Evolutionary conservation across 75 land plant species (phyloP).

Genomic region (Chamaecyparis obtusa): DNA sequence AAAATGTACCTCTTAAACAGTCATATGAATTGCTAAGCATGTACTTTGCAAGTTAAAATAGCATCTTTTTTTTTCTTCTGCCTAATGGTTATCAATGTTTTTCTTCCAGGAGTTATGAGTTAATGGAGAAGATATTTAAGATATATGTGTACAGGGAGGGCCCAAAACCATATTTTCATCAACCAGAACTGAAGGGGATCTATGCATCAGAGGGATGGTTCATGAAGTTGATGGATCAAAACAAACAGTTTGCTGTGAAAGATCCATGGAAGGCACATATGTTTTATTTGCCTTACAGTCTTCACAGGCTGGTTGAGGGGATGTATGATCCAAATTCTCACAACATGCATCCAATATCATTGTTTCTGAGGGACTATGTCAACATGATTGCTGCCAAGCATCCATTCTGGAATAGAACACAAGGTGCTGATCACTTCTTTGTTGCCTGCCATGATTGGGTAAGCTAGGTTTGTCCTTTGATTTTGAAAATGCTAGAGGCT

Average conservation of each 20-base stretch:
- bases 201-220: conserved; percentile 95
- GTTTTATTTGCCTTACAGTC: conserved; percentile 78
- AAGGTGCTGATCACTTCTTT: conserved; percentile 79
- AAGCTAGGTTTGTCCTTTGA: conserved; percentile 14
- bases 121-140: conserved; percentile 71
- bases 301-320: conserved; percentile 45
- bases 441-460: conserved; percentile 97
- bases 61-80: background rate
- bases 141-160: conserved; percentile 77
- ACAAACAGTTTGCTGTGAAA: conserved; percentile 43
- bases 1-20: background rate
- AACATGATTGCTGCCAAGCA: conserved; percentile 61
- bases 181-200: conserved; percentile 50
- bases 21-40: background rate
- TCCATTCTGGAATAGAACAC: conserved; percentile 79
- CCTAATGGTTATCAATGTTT: background rate
- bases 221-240: conserved; percentile 59
- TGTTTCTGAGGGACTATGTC: conserved; percentile 61
- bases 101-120: conserved; percentile 70
- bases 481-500: background rate
- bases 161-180: conserved; percentile 64
- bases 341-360: conserved; percentile 54
- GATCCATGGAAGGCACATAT: conserved; percentile 70
- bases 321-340: conserved; percentile 60
- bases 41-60: background rate